These are phyloP conservation scores for Dioscorea dumetorum DNA, from an alignment of 106 monocot species.

Conservation along the genomic window DNA sequence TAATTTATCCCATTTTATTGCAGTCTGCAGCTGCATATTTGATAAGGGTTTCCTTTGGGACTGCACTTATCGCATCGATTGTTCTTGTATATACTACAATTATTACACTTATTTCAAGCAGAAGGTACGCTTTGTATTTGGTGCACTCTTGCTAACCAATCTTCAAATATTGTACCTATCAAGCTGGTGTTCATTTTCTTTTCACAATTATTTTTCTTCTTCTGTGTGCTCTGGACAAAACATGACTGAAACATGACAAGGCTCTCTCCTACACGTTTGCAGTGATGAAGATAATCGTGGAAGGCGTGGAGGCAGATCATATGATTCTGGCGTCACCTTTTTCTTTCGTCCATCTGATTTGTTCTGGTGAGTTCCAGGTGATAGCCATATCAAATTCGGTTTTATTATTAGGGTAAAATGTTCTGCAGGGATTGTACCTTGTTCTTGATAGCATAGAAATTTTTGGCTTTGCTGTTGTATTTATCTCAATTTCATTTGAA, in stretches of 20 bases:
- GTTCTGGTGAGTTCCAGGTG: conserved; percentile 59
- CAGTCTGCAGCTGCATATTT: conserved; percentile 75
- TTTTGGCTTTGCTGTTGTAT: too few relatives aligned
- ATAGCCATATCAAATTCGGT: too few relatives aligned
- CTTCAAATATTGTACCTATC: neutral
- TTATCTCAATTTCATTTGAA: too few relatives aligned
- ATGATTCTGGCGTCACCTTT: conserved; percentile 50
- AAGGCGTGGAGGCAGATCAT: conserved; percentile 82
- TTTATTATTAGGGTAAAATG: too few relatives aligned
- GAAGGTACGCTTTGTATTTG: conserved; percentile 41
- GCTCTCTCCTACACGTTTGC: neutral
- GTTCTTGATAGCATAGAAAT: too few relatives aligned
- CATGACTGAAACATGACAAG: too few relatives aligned
- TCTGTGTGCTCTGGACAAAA: too few relatives aligned
- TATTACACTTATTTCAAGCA: conserved; percentile 82
- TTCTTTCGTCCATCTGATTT: conserved; percentile 78
- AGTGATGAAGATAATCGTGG: conserved; percentile 94
- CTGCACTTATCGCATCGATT: conserved; percentile 88
- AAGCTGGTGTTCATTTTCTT: neutral
- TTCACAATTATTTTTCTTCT: neutral
- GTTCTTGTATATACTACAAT: conserved; percentile 95
- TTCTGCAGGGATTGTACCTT: too few relatives aligned
- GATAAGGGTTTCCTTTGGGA: conserved; percentile 92
- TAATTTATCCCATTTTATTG: conserved; percentile 2
- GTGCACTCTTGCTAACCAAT: too few relatives aligned